Evolutionary conservation across 495 filamentous ascomycete species (phyloP).

Genomic region (Cercophora scortea): DNA sequence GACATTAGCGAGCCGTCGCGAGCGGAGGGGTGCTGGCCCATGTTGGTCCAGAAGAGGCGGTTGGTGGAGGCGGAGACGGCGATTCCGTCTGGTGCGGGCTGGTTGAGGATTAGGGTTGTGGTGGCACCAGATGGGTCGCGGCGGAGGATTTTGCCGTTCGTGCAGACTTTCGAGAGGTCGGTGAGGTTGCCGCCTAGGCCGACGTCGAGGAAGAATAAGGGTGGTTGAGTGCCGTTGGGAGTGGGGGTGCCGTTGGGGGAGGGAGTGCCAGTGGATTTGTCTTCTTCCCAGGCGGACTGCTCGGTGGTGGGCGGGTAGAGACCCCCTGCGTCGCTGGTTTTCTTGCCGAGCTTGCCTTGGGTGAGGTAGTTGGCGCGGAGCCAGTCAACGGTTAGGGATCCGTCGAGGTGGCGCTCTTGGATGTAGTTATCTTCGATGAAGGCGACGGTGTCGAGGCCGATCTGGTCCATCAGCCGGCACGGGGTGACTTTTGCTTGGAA

Average conservation of each 20-base stretch:
- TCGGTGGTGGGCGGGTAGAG: constrained; percentile 19
- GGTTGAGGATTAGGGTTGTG: constrained; percentile 1
- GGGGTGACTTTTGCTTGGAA: not conserved
- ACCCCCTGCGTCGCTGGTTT: constrained; percentile 24
- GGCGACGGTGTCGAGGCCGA: constrained; percentile 47
- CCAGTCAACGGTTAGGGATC: constrained; percentile 27
- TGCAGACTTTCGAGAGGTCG: not conserved
- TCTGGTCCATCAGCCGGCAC: constrained; percentile 21
- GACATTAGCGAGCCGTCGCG: constrained; percentile 28
- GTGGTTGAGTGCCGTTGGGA: not conserved
- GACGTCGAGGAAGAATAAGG: constrained; percentile 10
- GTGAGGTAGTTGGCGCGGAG: constrained; percentile 30
- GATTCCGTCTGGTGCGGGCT: constrained; percentile 40
- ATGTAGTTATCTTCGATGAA: constrained; percentile 33
- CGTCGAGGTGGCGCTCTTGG: constrained; percentile 33
- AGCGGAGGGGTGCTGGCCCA: constrained; percentile 13
- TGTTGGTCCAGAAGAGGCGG: constrained; percentile 46
- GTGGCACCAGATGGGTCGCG: not conserved
- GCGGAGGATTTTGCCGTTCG: constrained; percentile 11
- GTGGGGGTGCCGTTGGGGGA: not conserved
- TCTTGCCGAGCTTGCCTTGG: constrained; percentile 28
- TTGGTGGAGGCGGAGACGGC: constrained; percentile 24
- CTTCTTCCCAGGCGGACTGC: constrained; percentile 8
- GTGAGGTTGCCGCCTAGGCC: constrained; percentile 6
- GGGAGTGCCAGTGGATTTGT: constrained; percentile 7